Conservation (phyloP, 805 yeast species). For the Saccharomycopsis fermentans region DNA sequence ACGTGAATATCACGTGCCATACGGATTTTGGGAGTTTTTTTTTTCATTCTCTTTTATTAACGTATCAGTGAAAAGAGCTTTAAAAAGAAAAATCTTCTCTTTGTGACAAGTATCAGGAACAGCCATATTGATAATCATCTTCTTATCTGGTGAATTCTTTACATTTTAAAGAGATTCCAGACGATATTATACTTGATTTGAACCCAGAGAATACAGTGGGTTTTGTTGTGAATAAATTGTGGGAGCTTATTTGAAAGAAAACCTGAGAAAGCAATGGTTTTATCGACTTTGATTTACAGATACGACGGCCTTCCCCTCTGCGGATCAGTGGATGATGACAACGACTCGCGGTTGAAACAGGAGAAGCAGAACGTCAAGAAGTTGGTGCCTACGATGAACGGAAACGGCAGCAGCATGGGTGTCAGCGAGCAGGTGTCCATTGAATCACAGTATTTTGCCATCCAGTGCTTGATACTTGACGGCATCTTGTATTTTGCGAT, state of each 20-base stretch:
- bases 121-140: no score
- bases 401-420: slow-evolving; percentile 55
- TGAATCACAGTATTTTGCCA: slow-evolving; percentile 45
- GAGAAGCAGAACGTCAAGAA: slow-evolving; percentile 80
- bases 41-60: no score
- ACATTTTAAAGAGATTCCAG: no score
- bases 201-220: no score
- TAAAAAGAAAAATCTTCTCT: neutral
- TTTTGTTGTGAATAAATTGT: no score
- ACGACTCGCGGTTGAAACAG: slow-evolving; percentile 49
- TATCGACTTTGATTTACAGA: slow-evolving; percentile 56
- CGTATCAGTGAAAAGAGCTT: no score
- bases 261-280: slow-evolving; percentile 36
- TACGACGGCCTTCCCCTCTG: slow-evolving; percentile 76
- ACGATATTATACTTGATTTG: no score
- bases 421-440: slow-evolving; percentile 62
- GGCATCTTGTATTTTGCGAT: slow-evolving; percentile 71
- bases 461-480: slow-evolving; percentile 59
- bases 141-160: no score
- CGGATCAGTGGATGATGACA: slow-evolving; percentile 82
- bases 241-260: no score
- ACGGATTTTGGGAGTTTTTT: no score
- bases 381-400: slow-evolving; percentile 62
- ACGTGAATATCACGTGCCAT: no score
- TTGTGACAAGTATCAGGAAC: neutral